Evolutionary conservation across 2,329 filamentous ascomycete genomes (phyloP), one percentile per base, ranked within the genome.

Genomic region (Onygenales sp.): DNA sequence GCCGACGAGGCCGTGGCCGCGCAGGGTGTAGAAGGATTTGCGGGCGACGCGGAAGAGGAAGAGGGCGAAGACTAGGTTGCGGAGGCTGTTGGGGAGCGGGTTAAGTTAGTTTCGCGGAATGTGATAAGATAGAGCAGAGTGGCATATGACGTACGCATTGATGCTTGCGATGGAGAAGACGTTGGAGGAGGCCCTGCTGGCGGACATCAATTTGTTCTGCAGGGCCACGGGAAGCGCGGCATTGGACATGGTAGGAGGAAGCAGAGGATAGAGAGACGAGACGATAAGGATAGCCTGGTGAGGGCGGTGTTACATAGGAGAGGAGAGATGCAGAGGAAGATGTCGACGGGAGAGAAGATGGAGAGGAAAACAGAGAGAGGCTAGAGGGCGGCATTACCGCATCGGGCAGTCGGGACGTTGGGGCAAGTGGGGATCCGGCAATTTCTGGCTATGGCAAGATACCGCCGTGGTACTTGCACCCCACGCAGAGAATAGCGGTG

Each of bases 51-150:
- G 86, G 47, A 95, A 75, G 56, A 96, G 69, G 73, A 97, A 96
- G 62, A 95, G 80, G 65, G 91, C 78, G 70, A 97, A 95, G 62
- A 97, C 76, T 55, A 96, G 76, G 67, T 96, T 95, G 52, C 88
- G 87, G 57, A 95, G 65, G 56, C 88, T 92, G 59, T 8, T 7
- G n/a, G 32, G 3, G 44, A 9, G 21, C 9, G 4, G 17, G 2
- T 10, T 42, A 9, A 5, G 9, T 47, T 49, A 49, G 17, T n/a
- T 31, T 2, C 13, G 17, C 10, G 36, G 36, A 13, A 8, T 13
- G 34, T 13, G 8, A n/a, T 11, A 39, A 4, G 34, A 49, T n/a
- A n/a, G 31, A 11, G 5, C 8, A 27, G 6, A 39, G 33, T 31
- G 11, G 42, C 14, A 43, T 36, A 34, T 33, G 9, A 66, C 72